A percentile compares a stretch with the other conserved stretches of the same genome.
Evolutionary conservation across 108 stramenopile genomes (phyloP).

Genomic region (Bacterosira constricta): DNA sequence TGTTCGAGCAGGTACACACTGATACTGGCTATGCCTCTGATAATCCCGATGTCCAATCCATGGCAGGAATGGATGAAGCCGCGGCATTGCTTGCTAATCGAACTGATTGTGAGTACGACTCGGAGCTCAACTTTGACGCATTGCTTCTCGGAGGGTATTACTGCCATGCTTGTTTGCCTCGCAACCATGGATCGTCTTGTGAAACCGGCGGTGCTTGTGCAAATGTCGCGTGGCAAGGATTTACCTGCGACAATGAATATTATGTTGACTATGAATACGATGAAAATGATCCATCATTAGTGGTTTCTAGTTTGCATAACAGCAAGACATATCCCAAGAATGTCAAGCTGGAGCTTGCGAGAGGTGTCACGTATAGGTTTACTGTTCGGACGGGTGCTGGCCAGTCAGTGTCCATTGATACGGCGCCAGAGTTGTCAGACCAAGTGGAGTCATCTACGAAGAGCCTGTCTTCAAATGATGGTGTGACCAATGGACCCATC

Average conservation of each 20-base stretch:
- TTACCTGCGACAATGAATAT: constrained; percentile 52
- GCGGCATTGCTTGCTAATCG: constrained; percentile 51
- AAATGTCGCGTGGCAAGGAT: constrained; percentile 52
- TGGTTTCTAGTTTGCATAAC: neutral
- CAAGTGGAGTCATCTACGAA: neutral
- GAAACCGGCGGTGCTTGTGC: constrained; percentile 31
- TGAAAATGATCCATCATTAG: neutral
- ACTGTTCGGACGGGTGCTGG: constrained; percentile 17
- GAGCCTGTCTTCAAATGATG: neutral
- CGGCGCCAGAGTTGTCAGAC: neutral
- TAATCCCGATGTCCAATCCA: constrained; percentile 48
- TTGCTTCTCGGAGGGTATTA: constrained; percentile 58
- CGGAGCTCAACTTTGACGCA: constrained; percentile 57
- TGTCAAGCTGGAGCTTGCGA: neutral
- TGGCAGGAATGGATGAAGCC: constrained; percentile 53
- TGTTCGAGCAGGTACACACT: constrained; percentile 58
- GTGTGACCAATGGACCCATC: constrained; percentile 9
- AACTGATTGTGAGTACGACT: constrained; percentile 53
- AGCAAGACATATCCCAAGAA: neutral
- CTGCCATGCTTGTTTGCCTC: constrained; percentile 49
- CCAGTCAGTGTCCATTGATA: neutral
- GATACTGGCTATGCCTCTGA: constrained; percentile 54
- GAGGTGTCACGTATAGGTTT: constrained; percentile 36
- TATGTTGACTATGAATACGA: neutral
- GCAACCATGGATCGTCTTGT: constrained; percentile 20